These are phyloP conservation scores for Conticribra guillardii DNA, from an alignment of 108 stramenopile species.

Conservation along the genomic window DNA sequence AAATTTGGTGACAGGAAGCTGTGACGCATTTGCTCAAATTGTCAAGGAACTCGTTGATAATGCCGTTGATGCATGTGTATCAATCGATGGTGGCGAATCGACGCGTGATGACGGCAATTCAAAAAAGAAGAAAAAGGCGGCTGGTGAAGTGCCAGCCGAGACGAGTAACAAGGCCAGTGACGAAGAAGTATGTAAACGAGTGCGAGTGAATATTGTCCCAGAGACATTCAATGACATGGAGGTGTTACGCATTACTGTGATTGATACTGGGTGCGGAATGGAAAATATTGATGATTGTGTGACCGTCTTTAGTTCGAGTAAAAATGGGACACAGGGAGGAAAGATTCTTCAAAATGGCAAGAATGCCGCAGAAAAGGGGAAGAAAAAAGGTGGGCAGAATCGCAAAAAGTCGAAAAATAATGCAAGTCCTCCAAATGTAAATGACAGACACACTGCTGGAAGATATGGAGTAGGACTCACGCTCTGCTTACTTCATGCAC, in stretches of 20 bases:
- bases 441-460: conserved; percentile 39
- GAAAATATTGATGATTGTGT: conserved; percentile 80
- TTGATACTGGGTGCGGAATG: conserved; percentile 89
- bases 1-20: conserved; percentile 8
- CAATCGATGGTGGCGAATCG: conserved; percentile 1
- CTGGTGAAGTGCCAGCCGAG: too few relatives aligned
- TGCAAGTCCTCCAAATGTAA: too few relatives aligned
- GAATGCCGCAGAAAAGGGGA: conserved; percentile 1
- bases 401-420: background rate
- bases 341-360: background rate
- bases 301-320: conserved; percentile 75
- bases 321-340: too few relatives aligned
- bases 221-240: conserved; percentile 20
- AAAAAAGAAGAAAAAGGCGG: conserved; percentile 32
- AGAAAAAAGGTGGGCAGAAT: background rate
- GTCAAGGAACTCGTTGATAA: conserved; percentile 92
- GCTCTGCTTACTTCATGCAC: conserved; percentile 83
- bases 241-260: conserved; percentile 70
- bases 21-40: conserved; percentile 87
- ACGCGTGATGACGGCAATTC: conserved; percentile 13
- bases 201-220: conserved; percentile 5
- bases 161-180: too few relatives aligned
- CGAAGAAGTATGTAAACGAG: conserved; percentile 14
- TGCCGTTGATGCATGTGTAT: conserved; percentile 84
- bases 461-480: conserved; percentile 47